Evolutionary conservation across 2,329 filamentous ascomycete species (phyloP).

Genomic region (Aspergillus hiratsukae): DNA sequence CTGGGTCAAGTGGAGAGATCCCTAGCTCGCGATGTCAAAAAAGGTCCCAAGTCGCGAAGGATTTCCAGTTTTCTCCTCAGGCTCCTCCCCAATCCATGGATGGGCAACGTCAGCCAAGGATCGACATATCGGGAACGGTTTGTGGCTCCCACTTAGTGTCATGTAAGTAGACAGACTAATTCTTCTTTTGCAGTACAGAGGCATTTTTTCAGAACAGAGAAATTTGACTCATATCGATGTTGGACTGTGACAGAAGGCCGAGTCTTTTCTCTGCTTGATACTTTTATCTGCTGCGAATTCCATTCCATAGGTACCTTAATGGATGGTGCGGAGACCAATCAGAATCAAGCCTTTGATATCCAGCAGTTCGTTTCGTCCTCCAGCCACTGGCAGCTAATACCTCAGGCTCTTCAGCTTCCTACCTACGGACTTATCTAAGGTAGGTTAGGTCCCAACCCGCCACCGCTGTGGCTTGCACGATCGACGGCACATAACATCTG

Average conservation of each 20-base stretch:
- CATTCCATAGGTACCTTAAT: background rate
- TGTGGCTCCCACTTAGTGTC: background rate
- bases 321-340: background rate
- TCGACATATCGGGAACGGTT: constrained; percentile 10
- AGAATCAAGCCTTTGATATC: background rate
- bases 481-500: background rate
- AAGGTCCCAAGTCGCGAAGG: background rate
- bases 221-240: background rate
- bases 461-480: background rate
- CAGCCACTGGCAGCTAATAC: background rate
- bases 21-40: background rate
- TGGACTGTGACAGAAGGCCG: background rate
- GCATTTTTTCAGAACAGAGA: background rate
- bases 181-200: background rate
- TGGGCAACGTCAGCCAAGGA: constrained; percentile 12
- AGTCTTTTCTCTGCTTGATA: background rate
- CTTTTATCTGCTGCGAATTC: background rate
- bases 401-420: background rate
- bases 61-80: background rate
- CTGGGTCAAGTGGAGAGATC: background rate
- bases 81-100: background rate
- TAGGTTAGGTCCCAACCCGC: background rate
- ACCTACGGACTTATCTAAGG: background rate
- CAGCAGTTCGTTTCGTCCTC: background rate
- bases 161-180: background rate